Percentiles rank a stretch among this genome's conserved stretches.
Evolutionary conservation across 345 rosid species (phyloP).

Genomic region (Eucalyptus guilfoylei): DNA sequence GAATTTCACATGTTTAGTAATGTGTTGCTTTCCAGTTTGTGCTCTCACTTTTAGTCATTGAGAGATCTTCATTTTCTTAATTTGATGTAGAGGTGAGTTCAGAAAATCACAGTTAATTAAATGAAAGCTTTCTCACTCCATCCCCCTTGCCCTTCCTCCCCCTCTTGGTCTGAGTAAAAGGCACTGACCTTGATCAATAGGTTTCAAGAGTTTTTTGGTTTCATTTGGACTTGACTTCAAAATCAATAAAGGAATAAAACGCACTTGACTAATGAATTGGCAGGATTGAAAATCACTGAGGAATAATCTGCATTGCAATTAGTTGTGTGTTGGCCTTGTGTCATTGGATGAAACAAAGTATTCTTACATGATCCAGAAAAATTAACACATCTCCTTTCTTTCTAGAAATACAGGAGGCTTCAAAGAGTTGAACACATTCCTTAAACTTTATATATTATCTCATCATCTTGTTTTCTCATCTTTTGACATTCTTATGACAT

Average conservation of each 20-base stretch:
- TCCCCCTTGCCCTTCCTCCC: neutral
- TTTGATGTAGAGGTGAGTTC: neutral
- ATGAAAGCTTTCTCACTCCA: neutral
- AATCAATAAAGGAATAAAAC: neutral
- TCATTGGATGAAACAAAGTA: neutral
- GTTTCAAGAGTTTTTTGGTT: neutral
- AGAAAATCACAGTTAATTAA: neutral
- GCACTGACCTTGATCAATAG: neutral
- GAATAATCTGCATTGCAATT: neutral
- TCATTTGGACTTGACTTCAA: neutral
- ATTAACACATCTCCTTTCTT: neutral
- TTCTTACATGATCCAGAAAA: neutral
- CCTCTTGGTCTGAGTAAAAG: neutral
- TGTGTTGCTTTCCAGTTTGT: neutral
- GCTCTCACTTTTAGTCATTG: neutral
- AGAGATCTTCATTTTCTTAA: neutral
- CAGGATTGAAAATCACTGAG: neutral
- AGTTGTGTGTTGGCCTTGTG: neutral
- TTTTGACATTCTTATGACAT: neutral
- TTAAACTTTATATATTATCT: neutral
- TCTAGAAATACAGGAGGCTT: neutral
- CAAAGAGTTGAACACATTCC: neutral
- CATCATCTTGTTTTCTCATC: neutral
- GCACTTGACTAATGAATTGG: neutral
- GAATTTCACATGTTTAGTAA: neutral